Evolutionary conservation across 2,329 filamentous ascomycete genomes (phyloP), one percentile per base, ranked within the genome.

Genomic region (Cercospora sp.): DNA sequence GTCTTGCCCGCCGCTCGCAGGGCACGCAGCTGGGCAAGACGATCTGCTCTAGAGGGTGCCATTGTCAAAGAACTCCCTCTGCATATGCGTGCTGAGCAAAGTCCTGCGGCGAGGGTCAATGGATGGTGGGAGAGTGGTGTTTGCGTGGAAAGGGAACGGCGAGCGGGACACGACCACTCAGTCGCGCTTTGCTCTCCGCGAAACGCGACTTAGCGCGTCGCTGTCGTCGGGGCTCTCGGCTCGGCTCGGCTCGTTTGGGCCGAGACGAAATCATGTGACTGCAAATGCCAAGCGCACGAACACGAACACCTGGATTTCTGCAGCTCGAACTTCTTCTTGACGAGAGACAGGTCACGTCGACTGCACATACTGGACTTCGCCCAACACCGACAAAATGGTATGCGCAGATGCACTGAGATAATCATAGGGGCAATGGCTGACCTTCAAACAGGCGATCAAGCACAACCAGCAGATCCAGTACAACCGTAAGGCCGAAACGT

Each of bases 391-490:
- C 68, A 68, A 64, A 65, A 70, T 70, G 68, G 68, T 70, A 68
- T 60, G 68, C 59, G 42, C n/a, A 26, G 10, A n/a, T 23, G 6
- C 20, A 39, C 3, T n/a, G 28, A 20, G 0, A 12, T 48, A 4
- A 12, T 12, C 13, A 45, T 36, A 20, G 9, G 20, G 12, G 20
- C 53, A 6, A 7, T 57, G 8, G 31, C 63, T 68, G 31, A 68
- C 53, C 16, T 3, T 18, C 16, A n/a, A 6, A 10, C 39, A 68
- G 67, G 67, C 94, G 89, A 97, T 98, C 93, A 96, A 96, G 90
- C 93, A 97, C 91, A 98, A 98, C 88, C 93, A 97, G 88, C 91
- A 94, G 88, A 91, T 97, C 85, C 91, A 91, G 83, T 91, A 94
- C 89, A 96, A 96, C 90, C 94, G 76, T 80, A 78, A 70, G 75